These are phyloP conservation scores for Ichthyophthirius multifiliis DNA, from an alignment of 169 alveolate genomes.

Conservation along the genomic window DNA sequence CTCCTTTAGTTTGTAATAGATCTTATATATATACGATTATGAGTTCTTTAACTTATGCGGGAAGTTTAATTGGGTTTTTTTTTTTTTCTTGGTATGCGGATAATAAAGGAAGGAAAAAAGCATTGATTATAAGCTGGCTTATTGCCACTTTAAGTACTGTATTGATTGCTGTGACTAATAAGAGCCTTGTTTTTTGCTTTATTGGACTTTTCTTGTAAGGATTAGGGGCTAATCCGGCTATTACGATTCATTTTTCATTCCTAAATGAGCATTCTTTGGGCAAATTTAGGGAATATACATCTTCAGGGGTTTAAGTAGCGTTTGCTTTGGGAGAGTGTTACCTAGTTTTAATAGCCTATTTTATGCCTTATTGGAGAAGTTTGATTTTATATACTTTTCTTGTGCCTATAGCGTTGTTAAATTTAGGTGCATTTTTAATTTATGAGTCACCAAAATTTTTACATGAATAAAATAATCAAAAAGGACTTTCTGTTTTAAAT, in stretches of 20 bases:
- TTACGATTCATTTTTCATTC: constrained; percentile 38
- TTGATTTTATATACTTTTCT: background rate
- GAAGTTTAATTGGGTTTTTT: background rate
- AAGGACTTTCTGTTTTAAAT: constrained; percentile 13
- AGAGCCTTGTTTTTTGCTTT: background rate
- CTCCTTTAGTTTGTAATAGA: background rate
- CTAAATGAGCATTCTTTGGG: constrained; percentile 35
- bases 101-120: background rate
- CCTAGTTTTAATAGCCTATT: constrained; percentile 5
- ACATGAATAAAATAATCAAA: constrained; percentile 6
- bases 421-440: constrained; percentile 8
- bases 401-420: constrained; percentile 10
- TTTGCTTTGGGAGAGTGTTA: background rate
- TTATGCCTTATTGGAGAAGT: constrained; percentile 28
- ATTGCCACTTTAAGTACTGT: background rate
- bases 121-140: background rate
- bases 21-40: background rate
- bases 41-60: background rate
- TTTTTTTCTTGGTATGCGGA: constrained; percentile 7
- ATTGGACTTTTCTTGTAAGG: constrained; percentile 24
- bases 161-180: background rate
- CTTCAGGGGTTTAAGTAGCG: background rate
- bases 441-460: constrained; percentile 38
- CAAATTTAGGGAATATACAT: background rate
- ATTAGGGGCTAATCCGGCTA: constrained; percentile 37